Evolutionary conservation across 2,329 filamentous ascomycete species (phyloP), one percentile per base, ranked within the genome.

Genomic region (Pseudogymnoascus sp.): DNA sequence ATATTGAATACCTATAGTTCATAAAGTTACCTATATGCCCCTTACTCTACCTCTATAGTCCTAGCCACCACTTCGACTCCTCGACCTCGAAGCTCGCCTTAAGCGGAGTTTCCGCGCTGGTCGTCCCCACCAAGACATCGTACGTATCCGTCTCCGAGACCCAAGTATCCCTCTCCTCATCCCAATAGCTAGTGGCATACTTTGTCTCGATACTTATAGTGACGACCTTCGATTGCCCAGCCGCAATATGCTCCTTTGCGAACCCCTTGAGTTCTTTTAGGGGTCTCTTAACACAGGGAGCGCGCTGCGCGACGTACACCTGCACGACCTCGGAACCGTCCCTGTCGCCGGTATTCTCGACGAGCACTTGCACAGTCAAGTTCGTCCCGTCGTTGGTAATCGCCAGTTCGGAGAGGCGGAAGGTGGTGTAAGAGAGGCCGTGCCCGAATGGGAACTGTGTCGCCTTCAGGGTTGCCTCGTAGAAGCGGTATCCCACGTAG

Each of bases 361-460:
- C 72, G 0, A 75, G 78, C 4, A 84, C 75, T 0, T 75, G 75
- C 2, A 84, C 81, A 2, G 76, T 71, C 2, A 81, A 70, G 63
- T 82, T 78, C 64, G 84, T 84, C 0, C 83, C 82, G 64, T 82
- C 81, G 43, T 56, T 56, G 26, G 26, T 56, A 19, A 56, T n/a
- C 26, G n/a, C 28, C 4, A 86, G 76, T 50, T 80, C 76, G 1
- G 78, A 81, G 67, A 82, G 80, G 14, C 72, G 68, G 72, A 93
- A 92, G 0, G 78, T 84, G 0, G 89, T 91, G 74, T 91, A 93
- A 12, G 87, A 89, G 1, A 93, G 79, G 1, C 90, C 90, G 70
- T 91, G 86, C n/a, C 90, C 89, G 71, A 56, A 56, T 35, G 50
- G 50, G 16, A 56, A 56, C 28, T 7, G 28, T 8, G 50, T 56